phyloP scores from a whole-genome alignment of 1,284 basidiomycete genomes.

The Schizophyllum commune region DNA sequence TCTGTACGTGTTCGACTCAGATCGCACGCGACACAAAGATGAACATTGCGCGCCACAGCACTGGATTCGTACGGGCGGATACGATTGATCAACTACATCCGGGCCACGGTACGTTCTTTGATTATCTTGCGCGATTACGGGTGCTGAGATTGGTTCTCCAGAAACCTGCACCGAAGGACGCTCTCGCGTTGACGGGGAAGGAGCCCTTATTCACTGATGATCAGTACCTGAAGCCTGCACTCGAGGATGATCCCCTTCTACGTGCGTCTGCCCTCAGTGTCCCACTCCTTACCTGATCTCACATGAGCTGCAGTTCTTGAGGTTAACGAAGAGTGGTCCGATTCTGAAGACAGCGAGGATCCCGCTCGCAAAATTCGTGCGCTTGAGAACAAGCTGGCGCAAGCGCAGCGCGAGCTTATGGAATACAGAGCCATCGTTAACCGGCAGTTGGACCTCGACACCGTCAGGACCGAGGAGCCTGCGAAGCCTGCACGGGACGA shows the following conservation, averaged over 20 bases:
- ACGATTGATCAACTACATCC: constrained; percentile 81
- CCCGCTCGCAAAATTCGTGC: constrained; percentile 39
- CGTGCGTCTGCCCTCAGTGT: constrained; percentile 43
- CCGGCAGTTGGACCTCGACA: constrained; percentile 42
- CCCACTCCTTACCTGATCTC: neutral
- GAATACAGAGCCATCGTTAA: constrained; percentile 54
- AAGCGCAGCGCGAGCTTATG: constrained; percentile 43
- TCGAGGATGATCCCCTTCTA: constrained; percentile 84
- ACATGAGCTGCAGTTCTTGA: constrained; percentile 22
- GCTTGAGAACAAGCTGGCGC: constrained; percentile 46
- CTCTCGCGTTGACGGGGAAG: constrained; percentile 40
- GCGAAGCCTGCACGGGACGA: constrained; percentile 51
- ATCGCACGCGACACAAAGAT: neutral
- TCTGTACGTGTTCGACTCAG: constrained; percentile 38
- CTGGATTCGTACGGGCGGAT: constrained; percentile 64
- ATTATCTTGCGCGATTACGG: neutral
- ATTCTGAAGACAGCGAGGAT: constrained; percentile 31
- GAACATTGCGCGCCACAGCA: constrained; percentile 23
- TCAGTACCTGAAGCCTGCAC: constrained; percentile 67
- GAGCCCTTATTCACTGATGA: constrained; percentile 68
- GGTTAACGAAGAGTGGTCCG: constrained; percentile 61
- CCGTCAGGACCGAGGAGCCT: constrained; percentile 36
- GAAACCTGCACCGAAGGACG: constrained; percentile 43
- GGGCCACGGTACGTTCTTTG: constrained; percentile 41
- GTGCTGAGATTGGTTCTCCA: constrained; percentile 19